Percentiles rank a stretch among this genome's conserved stretches.
phyloP scores from a whole-genome alignment of 2,329 filamentous ascomycete species.

The Coniochaeta sp. region DNA sequence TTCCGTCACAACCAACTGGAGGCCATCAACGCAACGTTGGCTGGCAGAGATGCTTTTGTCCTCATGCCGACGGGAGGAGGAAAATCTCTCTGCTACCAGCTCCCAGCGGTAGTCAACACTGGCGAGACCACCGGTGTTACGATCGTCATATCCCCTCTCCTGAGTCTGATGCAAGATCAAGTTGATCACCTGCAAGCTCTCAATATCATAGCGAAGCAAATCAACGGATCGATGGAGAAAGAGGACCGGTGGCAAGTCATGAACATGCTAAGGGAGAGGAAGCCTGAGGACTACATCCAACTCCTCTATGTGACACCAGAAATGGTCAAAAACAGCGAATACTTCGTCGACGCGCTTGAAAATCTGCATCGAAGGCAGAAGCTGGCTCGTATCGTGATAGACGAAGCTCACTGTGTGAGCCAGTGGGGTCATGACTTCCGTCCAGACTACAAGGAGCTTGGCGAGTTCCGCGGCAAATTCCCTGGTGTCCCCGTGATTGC shows the following conservation, averaged over 20 bases:
- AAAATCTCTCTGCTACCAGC: conserved; percentile 93
- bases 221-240: conserved; percentile 68
- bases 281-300: conserved; percentile 71
- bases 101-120: conserved; percentile 75
- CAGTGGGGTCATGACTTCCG: conserved; percentile 99
- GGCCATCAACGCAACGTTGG: conserved; percentile 88
- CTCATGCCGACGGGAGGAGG: conserved; percentile 97
- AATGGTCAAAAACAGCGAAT: conserved; percentile 79
- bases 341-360: conserved; percentile 58
- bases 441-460: conserved; percentile 86
- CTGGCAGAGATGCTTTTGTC: conserved; percentile 84
- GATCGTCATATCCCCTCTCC: conserved; percentile 85
- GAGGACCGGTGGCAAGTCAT: conserved; percentile 61
- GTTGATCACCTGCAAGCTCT: conserved; percentile 72
- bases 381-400: conserved; percentile 87
- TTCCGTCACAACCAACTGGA: conserved; percentile 91
- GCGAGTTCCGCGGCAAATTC: conserved; percentile 64
- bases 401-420: conserved; percentile 98
- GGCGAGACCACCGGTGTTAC: conserved; percentile 83
- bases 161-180: conserved; percentile 97
- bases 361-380: conserved; percentile 61
- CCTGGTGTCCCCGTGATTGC: conserved; percentile 85
- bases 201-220: conserved; percentile 69
- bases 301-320: conserved; percentile 94
- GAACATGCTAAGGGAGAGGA: conserved; percentile 48